Evolutionary conservation across 202 grass and related monocot genomes (phyloP), one percentile per base, ranked within the genome.

Genomic region (Cymbopogon flexuosus): DNA sequence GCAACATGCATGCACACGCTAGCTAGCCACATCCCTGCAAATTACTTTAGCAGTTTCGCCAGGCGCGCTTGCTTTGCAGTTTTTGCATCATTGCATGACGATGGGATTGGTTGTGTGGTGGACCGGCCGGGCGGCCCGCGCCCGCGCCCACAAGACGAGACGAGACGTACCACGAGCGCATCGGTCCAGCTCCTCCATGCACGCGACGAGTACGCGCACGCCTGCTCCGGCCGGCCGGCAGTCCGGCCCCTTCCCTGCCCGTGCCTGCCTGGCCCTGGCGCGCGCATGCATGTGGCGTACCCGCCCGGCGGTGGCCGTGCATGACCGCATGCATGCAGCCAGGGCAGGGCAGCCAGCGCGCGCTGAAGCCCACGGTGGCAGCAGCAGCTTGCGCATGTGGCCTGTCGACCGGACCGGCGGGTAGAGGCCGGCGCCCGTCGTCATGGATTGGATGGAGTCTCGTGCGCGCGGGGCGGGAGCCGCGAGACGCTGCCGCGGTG

Each of bases 371-470:
- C 46, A 65, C 46, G 49, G 40, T 49, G 39, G 79, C 68, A 23
- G 65, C 35, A 47, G 35, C 81, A 57, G 75, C 74, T 16, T n/a
- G 59, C 79, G 74, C 85, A 87, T 87, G 80, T 83, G 85, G 74
- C 59, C 46, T 83, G 84, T 76, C 68, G 41, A 71, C 41, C 43
- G 43, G 12, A 3, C 9, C n/a, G n/a, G n/a, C n/a, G n/a, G n/a
- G n/a, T n/a, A n/a, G n/a, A 10, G 42, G 6, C 10, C 10, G 10
- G 40, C 40, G 40, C 2, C 2, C 40, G 40, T 39, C 9, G 34
- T 0, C 0, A 1, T 5, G 8, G 6, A 9, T 45, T 13, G 51
- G 51, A 54, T 54, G 51, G 12, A 46, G 43, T 46, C 43, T 46
- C 43, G 43, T 46, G 11, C 43, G 43, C 43, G 43, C 11, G 43